These are phyloP conservation scores for Neoscytalidium dimidiatum DNA, from an alignment of 2,329 filamentous ascomycete species.

Conservation along the genomic window DNA sequence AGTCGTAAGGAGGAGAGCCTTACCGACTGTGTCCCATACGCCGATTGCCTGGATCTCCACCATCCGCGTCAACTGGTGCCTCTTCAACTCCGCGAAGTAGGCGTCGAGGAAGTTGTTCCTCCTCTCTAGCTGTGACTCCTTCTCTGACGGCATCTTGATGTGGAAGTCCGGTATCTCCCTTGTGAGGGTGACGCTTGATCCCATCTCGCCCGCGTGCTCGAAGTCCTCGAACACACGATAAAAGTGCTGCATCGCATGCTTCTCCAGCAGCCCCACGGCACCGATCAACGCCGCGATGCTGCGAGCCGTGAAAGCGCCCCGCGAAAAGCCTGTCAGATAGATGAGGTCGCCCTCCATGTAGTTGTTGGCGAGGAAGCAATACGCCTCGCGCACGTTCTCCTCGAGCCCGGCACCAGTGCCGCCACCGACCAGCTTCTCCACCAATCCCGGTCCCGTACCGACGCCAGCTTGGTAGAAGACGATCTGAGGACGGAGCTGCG, in stretches of 20 bases:
- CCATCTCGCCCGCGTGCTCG: slow-evolving; percentile 23
- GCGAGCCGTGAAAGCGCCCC: slow-evolving; percentile 56
- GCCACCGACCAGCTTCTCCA: slow-evolving; percentile 25
- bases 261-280: slow-evolving; percentile 26
- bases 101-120: slow-evolving; percentile 22
- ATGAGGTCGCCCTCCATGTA: slow-evolving; percentile 58
- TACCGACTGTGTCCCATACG: slow-evolving; percentile 57
- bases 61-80: slow-evolving; percentile 38
- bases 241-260: slow-evolving; percentile 23
- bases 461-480: slow-evolving; percentile 46
- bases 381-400: slow-evolving; percentile 61
- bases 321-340: slow-evolving; percentile 58
- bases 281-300: slow-evolving; percentile 27
- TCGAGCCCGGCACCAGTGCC: slow-evolving; percentile 32
- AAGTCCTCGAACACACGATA: slow-evolving; percentile 25
- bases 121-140: not conserved
- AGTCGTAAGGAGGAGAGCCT: not conserved
- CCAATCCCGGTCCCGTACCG: slow-evolving; percentile 29
- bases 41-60: slow-evolving; percentile 53
- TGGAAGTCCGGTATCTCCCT: slow-evolving; percentile 13
- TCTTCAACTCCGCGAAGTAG: slow-evolving; percentile 42
- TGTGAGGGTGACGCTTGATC: slow-evolving; percentile 6
- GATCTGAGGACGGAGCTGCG: slow-evolving; percentile 36
- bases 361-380: slow-evolving; percentile 64
- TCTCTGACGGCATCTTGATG: not conserved